phyloP scores from a whole-genome alignment of 2,329 filamentous ascomycete species.

The Neonectria sp. region DNA sequence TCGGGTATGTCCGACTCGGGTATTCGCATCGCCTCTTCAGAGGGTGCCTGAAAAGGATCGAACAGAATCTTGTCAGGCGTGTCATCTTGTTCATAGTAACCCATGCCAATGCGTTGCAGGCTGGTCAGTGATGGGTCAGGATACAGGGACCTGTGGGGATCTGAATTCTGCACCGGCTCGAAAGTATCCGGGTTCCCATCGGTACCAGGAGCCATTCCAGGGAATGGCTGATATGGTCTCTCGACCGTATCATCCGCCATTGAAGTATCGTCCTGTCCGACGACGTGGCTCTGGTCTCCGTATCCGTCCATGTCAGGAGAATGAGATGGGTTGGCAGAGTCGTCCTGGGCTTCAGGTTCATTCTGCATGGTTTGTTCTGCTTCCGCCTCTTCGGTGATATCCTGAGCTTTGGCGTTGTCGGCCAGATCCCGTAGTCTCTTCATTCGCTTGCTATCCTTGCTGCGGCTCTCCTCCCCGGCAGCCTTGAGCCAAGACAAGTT shows the following conservation, averaged over 20 bases:
- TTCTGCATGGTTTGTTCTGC: conserved; percentile 42
- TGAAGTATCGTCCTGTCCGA: conserved; percentile 40
- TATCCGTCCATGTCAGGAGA: conserved; percentile 44
- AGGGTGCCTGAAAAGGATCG: conserved; percentile 70
- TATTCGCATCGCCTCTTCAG: conserved; percentile 59
- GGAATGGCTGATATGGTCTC: conserved; percentile 22
- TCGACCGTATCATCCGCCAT: conserved; percentile 29
- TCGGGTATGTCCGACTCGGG: conserved; percentile 67
- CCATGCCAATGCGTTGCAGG: conserved; percentile 70
- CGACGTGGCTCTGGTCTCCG: conserved; percentile 52
- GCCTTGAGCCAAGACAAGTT: conserved; percentile 87
- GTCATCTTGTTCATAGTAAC: conserved; percentile 73
- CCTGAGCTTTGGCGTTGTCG: conserved; percentile 70
- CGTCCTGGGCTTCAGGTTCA: conserved; percentile 22
- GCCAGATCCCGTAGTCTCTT: conserved; percentile 69
- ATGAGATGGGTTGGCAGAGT: conserved; percentile 17
- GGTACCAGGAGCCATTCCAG: conserved; percentile 23
- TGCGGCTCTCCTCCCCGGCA: conserved; percentile 70
- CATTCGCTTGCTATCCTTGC: conserved; percentile 71
- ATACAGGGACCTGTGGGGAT: conserved; percentile 56
- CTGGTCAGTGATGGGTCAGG: conserved; percentile 65
- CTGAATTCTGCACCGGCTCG: conserved; percentile 1
- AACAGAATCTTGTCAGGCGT: conserved; percentile 72
- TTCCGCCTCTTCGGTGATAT: conserved; percentile 53
- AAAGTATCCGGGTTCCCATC: conserved; percentile 16